phyloP scores from a whole-genome alignment of 1,284 basidiomycete genomes.

The Trichosporon asahii region DNA sequence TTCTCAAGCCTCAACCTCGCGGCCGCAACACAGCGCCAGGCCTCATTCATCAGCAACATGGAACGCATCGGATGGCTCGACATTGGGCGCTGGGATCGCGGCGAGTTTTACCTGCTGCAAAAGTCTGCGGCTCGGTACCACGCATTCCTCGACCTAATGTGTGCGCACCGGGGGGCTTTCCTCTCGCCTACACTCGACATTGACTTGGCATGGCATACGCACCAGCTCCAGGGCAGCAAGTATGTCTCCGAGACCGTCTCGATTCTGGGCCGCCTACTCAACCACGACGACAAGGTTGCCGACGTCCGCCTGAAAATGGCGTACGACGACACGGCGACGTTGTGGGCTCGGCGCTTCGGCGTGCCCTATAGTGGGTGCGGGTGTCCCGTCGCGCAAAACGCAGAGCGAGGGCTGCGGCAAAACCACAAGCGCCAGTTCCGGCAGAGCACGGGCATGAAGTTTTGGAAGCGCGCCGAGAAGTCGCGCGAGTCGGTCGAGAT shows the following conservation, averaged over 20 bases:
- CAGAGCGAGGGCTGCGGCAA: neutral
- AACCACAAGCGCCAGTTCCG: neutral
- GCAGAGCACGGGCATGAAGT: slow-evolving; percentile 7
- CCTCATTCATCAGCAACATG: slow-evolving; percentile 38
- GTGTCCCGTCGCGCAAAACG: slow-evolving; percentile 9
- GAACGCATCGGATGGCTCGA: slow-evolving; percentile 37
- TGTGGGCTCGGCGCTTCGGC: slow-evolving; percentile 31
- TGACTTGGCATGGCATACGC: slow-evolving; percentile 50
- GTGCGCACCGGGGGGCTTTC: slow-evolving; percentile 21
- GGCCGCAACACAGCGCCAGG: slow-evolving; percentile 34
- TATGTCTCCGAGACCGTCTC: slow-evolving; percentile 30
- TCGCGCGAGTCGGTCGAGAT: neutral
- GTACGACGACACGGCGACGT: slow-evolving; percentile 24
- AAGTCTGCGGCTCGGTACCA: slow-evolving; percentile 42
- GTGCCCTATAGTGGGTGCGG: slow-evolving; percentile 22
- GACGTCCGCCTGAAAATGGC: slow-evolving; percentile 28
- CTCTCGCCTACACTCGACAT: slow-evolving; percentile 42
- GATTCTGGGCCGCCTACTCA: slow-evolving; percentile 27
- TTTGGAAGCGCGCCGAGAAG: slow-evolving; percentile 13
- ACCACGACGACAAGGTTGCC: slow-evolving; percentile 42
- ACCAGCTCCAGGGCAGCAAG: slow-evolving; percentile 36
- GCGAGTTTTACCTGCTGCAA: slow-evolving; percentile 24
- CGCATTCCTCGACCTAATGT: slow-evolving; percentile 43
- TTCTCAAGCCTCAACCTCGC: slow-evolving; percentile 29
- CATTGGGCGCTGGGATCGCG: slow-evolving; percentile 20